phyloP scores from a whole-genome alignment of 108 stramenopile genomes.

The Skeletonema tropicum region DNA sequence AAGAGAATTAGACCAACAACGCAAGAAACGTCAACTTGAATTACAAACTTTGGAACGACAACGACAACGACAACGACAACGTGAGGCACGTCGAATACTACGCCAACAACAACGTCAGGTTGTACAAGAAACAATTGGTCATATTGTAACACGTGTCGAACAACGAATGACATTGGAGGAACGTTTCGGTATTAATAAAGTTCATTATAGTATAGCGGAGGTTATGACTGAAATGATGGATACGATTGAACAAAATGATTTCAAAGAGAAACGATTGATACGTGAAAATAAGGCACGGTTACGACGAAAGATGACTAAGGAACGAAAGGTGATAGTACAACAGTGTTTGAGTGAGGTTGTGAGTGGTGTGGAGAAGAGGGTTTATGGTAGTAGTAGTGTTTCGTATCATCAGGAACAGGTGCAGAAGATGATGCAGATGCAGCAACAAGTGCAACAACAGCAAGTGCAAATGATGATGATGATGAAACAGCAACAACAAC shows the following conservation, averaged over 20 bases:
- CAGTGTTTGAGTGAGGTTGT: conserved; percentile 1
- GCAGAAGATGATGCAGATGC: conserved; percentile 9
- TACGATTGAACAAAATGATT: conserved; percentile 8
- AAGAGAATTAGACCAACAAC: conserved; percentile 23
- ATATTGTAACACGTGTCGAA: conserved; percentile 11
- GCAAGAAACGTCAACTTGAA: conserved; percentile 5
- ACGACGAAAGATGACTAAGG: conserved; percentile 4
- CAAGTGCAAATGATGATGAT: conserved; percentile 2
- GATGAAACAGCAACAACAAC: conserved; percentile 1
- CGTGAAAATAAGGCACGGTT: not conserved
- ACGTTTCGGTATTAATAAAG: not conserved
- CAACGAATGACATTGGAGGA: conserved; percentile 13
- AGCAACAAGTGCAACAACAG: conserved; percentile 17
- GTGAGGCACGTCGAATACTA: conserved; percentile 11
- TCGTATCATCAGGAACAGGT: conserved; percentile 8
- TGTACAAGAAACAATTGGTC: not conserved
- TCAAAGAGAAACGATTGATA: not conserved
- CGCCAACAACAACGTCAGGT: not conserved
- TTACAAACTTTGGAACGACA: conserved; percentile 12
- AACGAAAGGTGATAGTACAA: conserved; percentile 23
- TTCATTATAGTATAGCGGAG: conserved; percentile 31
- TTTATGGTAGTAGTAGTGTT: not conserved
- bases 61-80: conserved; percentile 35
- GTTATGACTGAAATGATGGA: conserved; percentile 7
- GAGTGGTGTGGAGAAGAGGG: not conserved